Base-by-base conservation (phyloP, 2,329 filamentous ascomycete species). In the Cercospora beticola region DNA sequence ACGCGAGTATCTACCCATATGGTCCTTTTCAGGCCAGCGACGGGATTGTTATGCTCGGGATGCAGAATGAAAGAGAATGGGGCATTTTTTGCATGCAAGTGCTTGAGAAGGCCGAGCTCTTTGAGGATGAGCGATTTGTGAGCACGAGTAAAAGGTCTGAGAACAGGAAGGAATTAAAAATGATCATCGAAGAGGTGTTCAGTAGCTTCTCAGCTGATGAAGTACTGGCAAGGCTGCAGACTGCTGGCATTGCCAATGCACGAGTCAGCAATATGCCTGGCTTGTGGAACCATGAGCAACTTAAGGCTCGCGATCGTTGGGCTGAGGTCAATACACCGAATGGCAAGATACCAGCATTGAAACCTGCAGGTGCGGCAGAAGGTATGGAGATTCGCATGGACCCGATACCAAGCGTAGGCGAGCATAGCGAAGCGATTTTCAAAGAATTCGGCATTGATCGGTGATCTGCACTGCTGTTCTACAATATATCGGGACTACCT, bases 31-130 rank as follows among this genome's bases (percentile, higher is more conserved):
- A 82, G 40, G 83, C 85, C 0, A 81, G 82, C 9, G 82, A 81
- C 0, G 73, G 72, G 3, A 81, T 82, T 0, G 85, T 87, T 14
- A 87, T 87, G 84, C 76, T 88, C 4, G 86, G 85, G 0, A 81
- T 88, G 23, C 86, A 88, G 72, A 87, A 87, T 68, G 86, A 87
- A 76, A 79, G 85, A 3, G 86, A 88, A 72, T 87, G 85, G 85
- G 76, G 72, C 0, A 84, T 78, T 5, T 81, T 88, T 12, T 86
- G 84, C 66, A 74, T 75, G 0, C 74, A 80, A 2, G 84, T 87
- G 0, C 76, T 88, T 4, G 78, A 76, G 0, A 77, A 83, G 56
- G 76, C 79, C 0, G 78, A 77, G 0, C 69, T 87, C 1, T 80
- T 81, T 0, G 78, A 77, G 1, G 84, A 87, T 64, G 68, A 78